Conservation (phyloP, 495 filamentous ascomycete species). For the Penicillium daleae region DNA sequence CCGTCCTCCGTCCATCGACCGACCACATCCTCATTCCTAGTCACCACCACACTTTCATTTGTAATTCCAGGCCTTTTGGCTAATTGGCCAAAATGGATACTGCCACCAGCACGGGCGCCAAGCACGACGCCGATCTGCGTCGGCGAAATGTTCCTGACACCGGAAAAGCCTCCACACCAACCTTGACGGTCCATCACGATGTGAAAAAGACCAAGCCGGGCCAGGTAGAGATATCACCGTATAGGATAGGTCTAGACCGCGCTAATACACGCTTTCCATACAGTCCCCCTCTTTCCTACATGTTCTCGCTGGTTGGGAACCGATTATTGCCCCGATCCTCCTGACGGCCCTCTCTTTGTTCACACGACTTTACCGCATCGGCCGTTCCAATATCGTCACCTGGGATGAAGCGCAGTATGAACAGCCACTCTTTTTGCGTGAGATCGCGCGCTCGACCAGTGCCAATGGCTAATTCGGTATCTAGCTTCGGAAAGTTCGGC, state of each 20-base stretch:
- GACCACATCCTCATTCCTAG: slow-evolving; percentile 4
- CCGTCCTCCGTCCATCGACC: not conserved
- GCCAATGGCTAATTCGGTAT: not conserved
- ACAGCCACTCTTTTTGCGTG: slow-evolving; percentile 13
- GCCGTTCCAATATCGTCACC: slow-evolving; percentile 91
- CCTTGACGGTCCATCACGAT: slow-evolving; percentile 50
- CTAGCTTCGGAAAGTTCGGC: slow-evolving; percentile 97
- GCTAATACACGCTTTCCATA: slow-evolving; percentile 13
- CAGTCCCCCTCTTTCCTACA: slow-evolving; percentile 55
- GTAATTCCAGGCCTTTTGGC: slow-evolving; percentile 7
- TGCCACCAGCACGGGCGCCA: slow-evolving; percentile 66
- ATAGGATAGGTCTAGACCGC: not conserved
- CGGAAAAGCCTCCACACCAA: slow-evolving; percentile 39
- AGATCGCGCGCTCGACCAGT: slow-evolving; percentile 9
- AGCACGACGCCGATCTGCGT: slow-evolving; percentile 67
- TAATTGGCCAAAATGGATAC: slow-evolving; percentile 39
- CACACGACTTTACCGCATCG: slow-evolving; percentile 94
- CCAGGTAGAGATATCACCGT: slow-evolving; percentile 30
- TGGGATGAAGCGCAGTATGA: slow-evolving; percentile 98
- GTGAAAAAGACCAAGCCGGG: slow-evolving; percentile 62
- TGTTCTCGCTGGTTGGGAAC: slow-evolving; percentile 78
- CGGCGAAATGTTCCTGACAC: slow-evolving; percentile 71
- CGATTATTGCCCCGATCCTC: slow-evolving; percentile 81
- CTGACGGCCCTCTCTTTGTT: slow-evolving; percentile 90
- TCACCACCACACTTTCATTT: slow-evolving; percentile 5